phyloP scores from a whole-genome alignment of 2,329 filamentous ascomycete genomes.

The Neofusicoccum sp. region DNA sequence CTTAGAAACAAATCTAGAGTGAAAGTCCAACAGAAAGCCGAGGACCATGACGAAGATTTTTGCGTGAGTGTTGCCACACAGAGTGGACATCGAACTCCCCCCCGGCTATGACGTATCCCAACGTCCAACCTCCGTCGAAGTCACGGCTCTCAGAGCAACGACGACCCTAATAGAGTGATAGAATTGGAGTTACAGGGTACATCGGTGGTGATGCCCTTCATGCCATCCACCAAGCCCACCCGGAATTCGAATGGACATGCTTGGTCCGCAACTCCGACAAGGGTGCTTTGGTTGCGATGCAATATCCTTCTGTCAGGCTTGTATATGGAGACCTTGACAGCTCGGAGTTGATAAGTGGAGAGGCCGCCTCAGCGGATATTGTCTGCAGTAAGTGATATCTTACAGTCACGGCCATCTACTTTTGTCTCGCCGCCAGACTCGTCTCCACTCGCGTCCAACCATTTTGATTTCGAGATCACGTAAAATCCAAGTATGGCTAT shows the following conservation, averaged over 20 bases:
- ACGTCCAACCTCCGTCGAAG: background rate
- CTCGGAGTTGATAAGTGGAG: conserved; percentile 46
- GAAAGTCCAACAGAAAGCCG: no score
- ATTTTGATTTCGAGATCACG: background rate
- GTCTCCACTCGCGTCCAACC: no score
- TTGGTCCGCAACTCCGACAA: conserved; percentile 54
- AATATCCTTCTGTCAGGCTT: conserved; percentile 53
- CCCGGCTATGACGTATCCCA: background rate
- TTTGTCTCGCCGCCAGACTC: background rate
- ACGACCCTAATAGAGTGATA: conserved; percentile 7
- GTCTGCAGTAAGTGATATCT: conserved; percentile 33
- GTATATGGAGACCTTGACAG: conserved; percentile 56
- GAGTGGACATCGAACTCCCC: background rate
- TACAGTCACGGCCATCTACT: background rate
- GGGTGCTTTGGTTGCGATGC: conserved; percentile 48
- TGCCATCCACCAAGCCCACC: conserved; percentile 48
- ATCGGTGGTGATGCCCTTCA: conserved; percentile 46
- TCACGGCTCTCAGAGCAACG: no score
- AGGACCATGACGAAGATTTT: conserved; percentile 11
- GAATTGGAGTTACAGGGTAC: conserved; percentile 34
- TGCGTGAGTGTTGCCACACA: background rate
- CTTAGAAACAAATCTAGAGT: background rate
- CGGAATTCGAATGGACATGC: conserved; percentile 53
- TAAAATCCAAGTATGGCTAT: background rate
- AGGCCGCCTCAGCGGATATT: conserved; percentile 53